Evolutionary conservation across 176 grass and related monocot genomes (phyloP).

Genomic region (Rhynchospora tenuis): DNA sequence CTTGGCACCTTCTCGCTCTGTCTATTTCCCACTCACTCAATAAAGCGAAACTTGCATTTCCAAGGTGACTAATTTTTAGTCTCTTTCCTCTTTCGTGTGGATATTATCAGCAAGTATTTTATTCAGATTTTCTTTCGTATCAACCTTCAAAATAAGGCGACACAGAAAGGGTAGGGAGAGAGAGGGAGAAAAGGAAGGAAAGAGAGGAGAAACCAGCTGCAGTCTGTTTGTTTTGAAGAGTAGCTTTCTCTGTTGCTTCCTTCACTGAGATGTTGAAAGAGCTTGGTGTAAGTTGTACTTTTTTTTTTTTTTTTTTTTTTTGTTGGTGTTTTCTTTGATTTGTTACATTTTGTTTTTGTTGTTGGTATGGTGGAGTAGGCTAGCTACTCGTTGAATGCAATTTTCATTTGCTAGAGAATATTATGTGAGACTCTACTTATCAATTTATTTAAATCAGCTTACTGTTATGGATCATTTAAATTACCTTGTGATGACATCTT

Average conservation of each 20-base stretch:
- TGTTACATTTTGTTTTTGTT: not conserved
- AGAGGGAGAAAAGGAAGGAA: not conserved
- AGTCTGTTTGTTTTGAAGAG: not conserved
- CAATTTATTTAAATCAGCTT: not conserved
- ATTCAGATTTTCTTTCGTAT: not conserved
- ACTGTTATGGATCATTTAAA: not conserved
- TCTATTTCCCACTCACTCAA: not conserved
- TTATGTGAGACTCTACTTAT: not conserved
- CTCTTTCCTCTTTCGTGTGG: not conserved
- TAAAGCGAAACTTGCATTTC: not conserved
- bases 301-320: not conserved
- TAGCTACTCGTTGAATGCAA: not conserved
- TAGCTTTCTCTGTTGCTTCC: not conserved
- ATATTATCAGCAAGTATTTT: not conserved
- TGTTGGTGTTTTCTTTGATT: not conserved
- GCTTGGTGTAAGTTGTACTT: not conserved
- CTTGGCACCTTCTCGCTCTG: not conserved
- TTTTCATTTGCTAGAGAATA: not conserved
- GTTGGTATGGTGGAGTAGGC: not conserved
- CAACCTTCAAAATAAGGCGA: not conserved
- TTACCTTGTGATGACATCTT: not conserved
- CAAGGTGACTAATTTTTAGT: too few species aligned
- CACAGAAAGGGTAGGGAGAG: not conserved
- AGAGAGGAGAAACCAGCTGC: too few species aligned
- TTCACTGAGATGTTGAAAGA: not conserved